These are phyloP conservation scores for Lactarius trivialis DNA, from an alignment of 768 basidiomycete genomes.

Conservation along the genomic window DNA sequence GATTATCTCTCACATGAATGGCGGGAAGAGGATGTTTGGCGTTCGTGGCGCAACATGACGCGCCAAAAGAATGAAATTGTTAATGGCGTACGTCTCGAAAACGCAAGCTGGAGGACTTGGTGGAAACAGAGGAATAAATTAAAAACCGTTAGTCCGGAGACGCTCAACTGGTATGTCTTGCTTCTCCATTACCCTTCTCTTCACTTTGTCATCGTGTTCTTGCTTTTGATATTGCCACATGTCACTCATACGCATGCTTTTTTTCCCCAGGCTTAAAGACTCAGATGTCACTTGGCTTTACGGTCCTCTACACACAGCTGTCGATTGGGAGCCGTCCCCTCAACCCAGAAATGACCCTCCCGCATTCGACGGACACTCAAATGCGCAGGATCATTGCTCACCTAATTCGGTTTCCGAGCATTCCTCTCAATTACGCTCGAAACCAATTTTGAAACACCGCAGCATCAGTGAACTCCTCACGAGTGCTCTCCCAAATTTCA, in stretches of 20 bases:
- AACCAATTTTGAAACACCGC: conserved; percentile 95
- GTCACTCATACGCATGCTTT: conserved; percentile 15
- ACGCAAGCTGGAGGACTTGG: conserved; percentile 98
- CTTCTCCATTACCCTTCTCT: background rate
- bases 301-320: conserved; percentile 92
- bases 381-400: conserved; percentile 47
- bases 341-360: conserved; percentile 42
- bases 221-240: background rate
- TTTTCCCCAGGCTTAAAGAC: conserved; percentile 82
- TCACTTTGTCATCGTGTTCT: background rate
- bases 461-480: conserved; percentile 87
- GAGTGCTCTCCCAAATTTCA: conserved; percentile 57
- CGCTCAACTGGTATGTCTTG: conserved; percentile 84
- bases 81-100: conserved; percentile 91
- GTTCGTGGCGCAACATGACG: conserved; percentile 98
- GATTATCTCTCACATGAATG: conserved; percentile 98
- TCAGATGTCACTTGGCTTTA: conserved; percentile 99
- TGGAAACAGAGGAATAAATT: conserved; percentile 98
- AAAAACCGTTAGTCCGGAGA: conserved; percentile 92
- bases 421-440: conserved; percentile 35
- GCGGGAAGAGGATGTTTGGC: conserved; percentile 98
- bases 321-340: conserved; percentile 69
- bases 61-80: conserved; percentile 97
- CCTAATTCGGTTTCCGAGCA: conserved; percentile 32
- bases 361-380: conserved; percentile 34